Conservation (phyloP, 208 protist species). For the Spongospora subterranea region DNA sequence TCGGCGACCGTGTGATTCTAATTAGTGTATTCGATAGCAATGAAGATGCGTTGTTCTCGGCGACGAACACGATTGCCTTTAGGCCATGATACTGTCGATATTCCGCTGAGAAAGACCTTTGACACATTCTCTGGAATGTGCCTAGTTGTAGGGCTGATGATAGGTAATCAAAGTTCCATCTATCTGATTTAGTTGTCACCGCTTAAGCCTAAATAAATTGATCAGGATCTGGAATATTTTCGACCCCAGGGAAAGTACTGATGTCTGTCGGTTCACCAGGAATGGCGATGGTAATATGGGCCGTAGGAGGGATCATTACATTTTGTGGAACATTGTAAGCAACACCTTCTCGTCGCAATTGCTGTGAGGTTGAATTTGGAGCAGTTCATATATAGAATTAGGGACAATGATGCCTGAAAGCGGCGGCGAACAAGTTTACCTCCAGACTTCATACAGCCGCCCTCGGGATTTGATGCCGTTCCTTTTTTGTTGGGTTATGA, state of each 20-base stretch:
- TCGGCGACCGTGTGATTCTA: too few species aligned
- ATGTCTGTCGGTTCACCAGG: not conserved
- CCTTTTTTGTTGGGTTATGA: not conserved
- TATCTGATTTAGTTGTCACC: not conserved
- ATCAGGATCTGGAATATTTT: not conserved
- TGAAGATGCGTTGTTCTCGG: too few species aligned
- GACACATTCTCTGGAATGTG: not conserved
- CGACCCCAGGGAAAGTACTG: not conserved
- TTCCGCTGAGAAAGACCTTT: not conserved
- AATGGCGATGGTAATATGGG: not conserved
- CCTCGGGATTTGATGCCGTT: not conserved
- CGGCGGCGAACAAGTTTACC: slow-evolving; percentile 4
- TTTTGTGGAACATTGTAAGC: not conserved
- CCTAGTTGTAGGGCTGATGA: not conserved
- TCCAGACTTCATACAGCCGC: not conserved
- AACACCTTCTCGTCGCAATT: too few species aligned
- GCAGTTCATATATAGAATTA: not conserved
- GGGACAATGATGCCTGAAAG: not conserved
- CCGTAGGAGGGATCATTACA: not conserved
- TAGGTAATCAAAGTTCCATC: not conserved
- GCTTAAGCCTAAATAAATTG: not conserved
- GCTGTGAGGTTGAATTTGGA: too few species aligned
- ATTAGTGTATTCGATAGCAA: too few species aligned
- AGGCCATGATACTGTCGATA: not conserved
- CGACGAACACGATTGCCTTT: too few species aligned